These are phyloP conservation scores for Xerocomus tenax DNA, from an alignment of 1,284 basidiomycete genomes.

Conservation along the genomic window DNA sequence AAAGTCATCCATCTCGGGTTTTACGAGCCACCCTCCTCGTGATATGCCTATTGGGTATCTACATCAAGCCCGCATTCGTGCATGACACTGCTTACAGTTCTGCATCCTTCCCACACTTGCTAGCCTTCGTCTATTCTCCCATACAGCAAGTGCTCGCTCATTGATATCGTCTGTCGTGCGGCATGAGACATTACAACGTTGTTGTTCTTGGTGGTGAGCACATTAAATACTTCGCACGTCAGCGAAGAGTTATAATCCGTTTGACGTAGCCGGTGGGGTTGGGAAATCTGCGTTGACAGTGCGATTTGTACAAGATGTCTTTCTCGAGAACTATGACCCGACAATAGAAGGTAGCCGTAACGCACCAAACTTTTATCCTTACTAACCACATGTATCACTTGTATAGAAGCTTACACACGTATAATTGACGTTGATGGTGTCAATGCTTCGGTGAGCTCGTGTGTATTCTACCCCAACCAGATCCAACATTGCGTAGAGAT, in stretches of 20 bases:
- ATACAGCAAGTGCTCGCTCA: not conserved
- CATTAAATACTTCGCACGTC: constrained; percentile 3
- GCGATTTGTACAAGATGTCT: constrained; percentile 65
- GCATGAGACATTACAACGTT: constrained; percentile 61
- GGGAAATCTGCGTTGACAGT: constrained; percentile 76
- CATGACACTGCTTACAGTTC: constrained; percentile 15
- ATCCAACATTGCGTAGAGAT: constrained; percentile 11
- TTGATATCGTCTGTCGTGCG: constrained; percentile 10
- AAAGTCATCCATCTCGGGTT: not conserved
- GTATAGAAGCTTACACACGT: constrained; percentile 42
- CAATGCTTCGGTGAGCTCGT: constrained; percentile 41
- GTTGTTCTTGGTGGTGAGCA: constrained; percentile 69
- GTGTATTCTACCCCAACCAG: constrained; percentile 17
- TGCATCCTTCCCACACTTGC: constrained; percentile 23
- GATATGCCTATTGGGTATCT: constrained; percentile 1
- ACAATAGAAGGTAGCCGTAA: constrained; percentile 65
- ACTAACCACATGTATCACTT: constrained; percentile 1
- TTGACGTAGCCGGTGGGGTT: constrained; percentile 63
- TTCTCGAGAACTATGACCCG: constrained; percentile 72
- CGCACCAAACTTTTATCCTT: not conserved
- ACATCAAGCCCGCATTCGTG: constrained; percentile 13
- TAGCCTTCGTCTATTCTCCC: constrained; percentile 12
- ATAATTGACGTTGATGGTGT: constrained; percentile 55
- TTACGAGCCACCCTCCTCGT: not conserved
- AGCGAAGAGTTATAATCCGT: constrained; percentile 7